Conservation (phyloP, 139 green algal species). For the Chlorella sorokiniana region DNA sequence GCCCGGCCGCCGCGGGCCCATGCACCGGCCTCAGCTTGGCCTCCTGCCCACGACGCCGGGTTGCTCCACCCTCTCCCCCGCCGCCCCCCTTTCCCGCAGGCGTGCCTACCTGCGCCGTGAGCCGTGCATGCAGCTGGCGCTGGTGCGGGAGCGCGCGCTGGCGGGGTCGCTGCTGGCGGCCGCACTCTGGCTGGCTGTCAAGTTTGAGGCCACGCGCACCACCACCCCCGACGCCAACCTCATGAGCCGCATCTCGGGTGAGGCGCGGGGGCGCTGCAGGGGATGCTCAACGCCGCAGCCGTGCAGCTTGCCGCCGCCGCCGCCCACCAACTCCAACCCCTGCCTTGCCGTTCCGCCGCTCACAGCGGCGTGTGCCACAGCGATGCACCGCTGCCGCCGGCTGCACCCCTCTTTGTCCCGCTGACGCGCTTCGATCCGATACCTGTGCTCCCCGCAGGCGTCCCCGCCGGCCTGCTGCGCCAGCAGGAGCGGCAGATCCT, state of each 20-base stretch:
- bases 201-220: conserved; percentile 19
- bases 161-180: conserved; percentile 14
- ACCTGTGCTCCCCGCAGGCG: conserved; percentile 2
- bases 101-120: neutral
- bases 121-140: neutral
- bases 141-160: neutral
- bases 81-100: neutral
- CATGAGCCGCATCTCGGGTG: conserved; percentile 18
- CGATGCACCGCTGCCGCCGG: neutral
- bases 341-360: neutral
- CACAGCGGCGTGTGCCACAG: neutral
- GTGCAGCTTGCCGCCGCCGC: neutral
- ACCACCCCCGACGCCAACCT: conserved; percentile 17
- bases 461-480: conserved; percentile 2
- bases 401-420: neutral
- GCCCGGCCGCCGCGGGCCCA: neutral
- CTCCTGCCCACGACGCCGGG: neutral
- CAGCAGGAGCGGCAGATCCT: conserved; percentile 2
- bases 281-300: neutral
- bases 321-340: neutral
- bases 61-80: neutral
- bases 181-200: conserved; percentile 16
- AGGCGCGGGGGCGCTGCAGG: neutral
- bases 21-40: neutral
- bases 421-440: too few species aligned